Percentiles rank a stretch among this genome's conserved stretches.
These are phyloP conservation scores for Colletotrichum musae DNA, from an alignment of 2,329 filamentous ascomycete species.

Conservation along the genomic window DNA sequence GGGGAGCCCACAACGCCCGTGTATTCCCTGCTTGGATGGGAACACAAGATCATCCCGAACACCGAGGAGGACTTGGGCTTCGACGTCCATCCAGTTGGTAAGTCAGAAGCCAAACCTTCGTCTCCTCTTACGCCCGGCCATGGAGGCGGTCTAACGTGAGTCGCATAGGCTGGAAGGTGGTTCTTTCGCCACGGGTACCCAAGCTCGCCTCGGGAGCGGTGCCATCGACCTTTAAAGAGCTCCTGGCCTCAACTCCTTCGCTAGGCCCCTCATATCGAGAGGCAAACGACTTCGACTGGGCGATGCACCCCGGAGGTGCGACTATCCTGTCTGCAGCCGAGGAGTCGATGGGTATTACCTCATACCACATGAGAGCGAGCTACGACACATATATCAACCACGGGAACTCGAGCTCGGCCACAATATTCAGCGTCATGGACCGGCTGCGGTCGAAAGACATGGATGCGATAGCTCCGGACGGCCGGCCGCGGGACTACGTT, in stretches of 20 bases:
- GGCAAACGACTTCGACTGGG: slow-evolving; percentile 78
- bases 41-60: slow-evolving; percentile 73
- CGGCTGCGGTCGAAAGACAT: slow-evolving; percentile 72
- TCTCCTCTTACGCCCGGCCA: not conserved
- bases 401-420: slow-evolving; percentile 79
- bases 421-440: slow-evolving; percentile 78
- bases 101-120: slow-evolving; percentile 41
- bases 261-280: slow-evolving; percentile 61
- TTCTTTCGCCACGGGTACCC: slow-evolving; percentile 74
- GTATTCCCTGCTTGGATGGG: slow-evolving; percentile 77
- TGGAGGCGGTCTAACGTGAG: slow-evolving; percentile 38
- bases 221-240: slow-evolving; percentile 66
- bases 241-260: slow-evolving; percentile 63
- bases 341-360: slow-evolving; percentile 67
- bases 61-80: slow-evolving; percentile 76
- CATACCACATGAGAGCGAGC: slow-evolving; percentile 78
- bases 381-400: slow-evolving; percentile 78
- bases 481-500: slow-evolving; percentile 68
- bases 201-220: slow-evolving; percentile 67
- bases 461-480: slow-evolving; percentile 68
- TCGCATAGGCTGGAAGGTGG: slow-evolving; percentile 74
- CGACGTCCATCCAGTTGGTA: slow-evolving; percentile 73
- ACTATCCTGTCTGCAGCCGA: slow-evolving; percentile 77
- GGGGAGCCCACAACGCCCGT: slow-evolving; percentile 60
- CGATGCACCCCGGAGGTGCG: slow-evolving; percentile 78